Evolutionary conservation across 2,329 filamentous ascomycete genomes (phyloP).

Genomic region (Penicillium sp.): DNA sequence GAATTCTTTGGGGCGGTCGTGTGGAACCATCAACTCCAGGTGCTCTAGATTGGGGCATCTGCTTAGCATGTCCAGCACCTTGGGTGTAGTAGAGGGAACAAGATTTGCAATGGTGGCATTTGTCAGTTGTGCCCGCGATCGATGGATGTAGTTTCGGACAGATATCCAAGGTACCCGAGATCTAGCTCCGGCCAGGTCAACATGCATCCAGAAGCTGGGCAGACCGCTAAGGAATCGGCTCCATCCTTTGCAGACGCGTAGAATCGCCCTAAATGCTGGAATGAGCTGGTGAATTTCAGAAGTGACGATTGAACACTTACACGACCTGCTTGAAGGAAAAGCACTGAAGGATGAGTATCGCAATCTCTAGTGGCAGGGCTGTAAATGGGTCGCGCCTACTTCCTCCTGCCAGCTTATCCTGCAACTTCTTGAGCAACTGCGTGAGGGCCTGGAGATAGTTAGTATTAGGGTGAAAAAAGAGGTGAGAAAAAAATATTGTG

Average conservation of each 20-base stretch:
- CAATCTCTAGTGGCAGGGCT: conserved; percentile 55
- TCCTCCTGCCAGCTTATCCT: conserved; percentile 46
- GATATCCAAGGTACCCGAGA: conserved; percentile 41
- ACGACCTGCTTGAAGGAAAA: conserved; percentile 53
- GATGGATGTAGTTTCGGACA: conserved; percentile 36
- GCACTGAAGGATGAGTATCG: conserved; percentile 51
- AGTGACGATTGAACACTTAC: conserved; percentile 26
- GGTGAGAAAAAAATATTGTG: neutral
- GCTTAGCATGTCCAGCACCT: conserved; percentile 32
- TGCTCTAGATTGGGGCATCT: conserved; percentile 35
- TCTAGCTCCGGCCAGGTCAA: conserved; percentile 52
- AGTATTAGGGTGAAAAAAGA: neutral
- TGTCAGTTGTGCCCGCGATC: conserved; percentile 35
- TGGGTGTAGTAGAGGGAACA: conserved; percentile 23
- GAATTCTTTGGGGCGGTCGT: conserved; percentile 18
- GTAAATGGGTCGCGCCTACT: conserved; percentile 50
- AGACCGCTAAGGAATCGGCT: conserved; percentile 49
- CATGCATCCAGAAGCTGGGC: conserved; percentile 50
- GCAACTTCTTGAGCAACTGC: conserved; percentile 47
- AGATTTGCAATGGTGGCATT: conserved; percentile 33
- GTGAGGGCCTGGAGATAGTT: neutral
- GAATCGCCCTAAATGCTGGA: conserved; percentile 38
- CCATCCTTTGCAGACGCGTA: conserved; percentile 58
- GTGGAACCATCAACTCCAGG: conserved; percentile 28
- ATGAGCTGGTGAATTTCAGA: neutral